Conservation (phyloP, 2,329 filamentous ascomycete genomes). For the Cercospora janseana region DNA sequence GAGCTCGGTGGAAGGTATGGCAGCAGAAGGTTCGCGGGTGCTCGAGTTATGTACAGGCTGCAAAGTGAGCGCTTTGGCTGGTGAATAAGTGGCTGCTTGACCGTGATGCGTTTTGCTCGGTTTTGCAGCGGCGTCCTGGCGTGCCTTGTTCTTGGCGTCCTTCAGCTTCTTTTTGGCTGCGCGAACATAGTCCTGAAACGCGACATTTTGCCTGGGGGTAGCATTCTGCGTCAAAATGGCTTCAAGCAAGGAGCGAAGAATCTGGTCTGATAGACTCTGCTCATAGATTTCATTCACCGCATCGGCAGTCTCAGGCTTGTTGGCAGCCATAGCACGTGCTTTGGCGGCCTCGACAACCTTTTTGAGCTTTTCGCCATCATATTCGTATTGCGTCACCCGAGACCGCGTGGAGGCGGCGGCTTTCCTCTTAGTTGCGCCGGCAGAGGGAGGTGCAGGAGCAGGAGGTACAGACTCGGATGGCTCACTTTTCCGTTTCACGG, state of each 20-base stretch:
- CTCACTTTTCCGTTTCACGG: conserved; percentile 28
- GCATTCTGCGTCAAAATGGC: conserved; percentile 44
- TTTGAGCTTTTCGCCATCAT: conserved; percentile 30
- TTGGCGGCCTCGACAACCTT: conserved; percentile 45
- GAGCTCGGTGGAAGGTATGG: conserved; percentile 36
- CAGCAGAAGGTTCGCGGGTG: conserved; percentile 16
- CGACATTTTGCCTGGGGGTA: conserved; percentile 40
- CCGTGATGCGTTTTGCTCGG: conserved; percentile 30
- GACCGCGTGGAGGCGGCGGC: conserved; percentile 1
- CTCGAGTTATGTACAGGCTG: conserved; percentile 16
- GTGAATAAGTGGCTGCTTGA: conserved; percentile 25
- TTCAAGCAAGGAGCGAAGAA: conserved; percentile 43
- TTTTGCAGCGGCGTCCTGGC: conserved; percentile 39
- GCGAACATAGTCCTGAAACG: conserved; percentile 47
- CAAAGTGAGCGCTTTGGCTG: conserved; percentile 22
- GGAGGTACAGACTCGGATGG: conserved; percentile 27
- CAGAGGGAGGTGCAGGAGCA: conserved; percentile 11
- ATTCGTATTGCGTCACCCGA: conserved; percentile 21
- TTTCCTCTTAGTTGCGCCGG: conserved; percentile 6
- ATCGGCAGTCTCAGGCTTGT: conserved; percentile 39
- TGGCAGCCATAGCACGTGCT: conserved; percentile 40
- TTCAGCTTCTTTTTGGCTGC: conserved; percentile 44
- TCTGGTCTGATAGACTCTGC: conserved; percentile 40
- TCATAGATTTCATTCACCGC: conserved; percentile 47
- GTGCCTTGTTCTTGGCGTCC: conserved; percentile 28